These are phyloP conservation scores for Lathyrus tuberosus DNA, from an alignment of 306 rosid genomes.

Conservation along the genomic window DNA sequence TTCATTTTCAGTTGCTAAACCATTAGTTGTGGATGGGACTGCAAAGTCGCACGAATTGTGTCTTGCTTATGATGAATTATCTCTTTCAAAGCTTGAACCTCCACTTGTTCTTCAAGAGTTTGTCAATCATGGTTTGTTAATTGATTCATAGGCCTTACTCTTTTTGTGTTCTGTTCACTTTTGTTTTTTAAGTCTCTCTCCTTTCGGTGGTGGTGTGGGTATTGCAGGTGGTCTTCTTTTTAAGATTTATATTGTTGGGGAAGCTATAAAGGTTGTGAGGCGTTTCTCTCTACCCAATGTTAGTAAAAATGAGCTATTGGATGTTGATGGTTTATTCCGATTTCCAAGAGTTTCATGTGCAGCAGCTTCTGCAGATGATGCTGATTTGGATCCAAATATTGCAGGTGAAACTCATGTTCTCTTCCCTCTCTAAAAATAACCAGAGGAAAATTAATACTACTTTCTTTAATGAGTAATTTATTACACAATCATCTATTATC, in stretches of 20 bases:
- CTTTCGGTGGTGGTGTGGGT: neutral
- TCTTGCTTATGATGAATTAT: slow-evolving; percentile 57
- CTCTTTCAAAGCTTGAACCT: slow-evolving; percentile 52
- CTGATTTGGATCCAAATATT: slow-evolving; percentile 53
- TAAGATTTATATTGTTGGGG: slow-evolving; percentile 56
- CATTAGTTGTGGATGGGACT: slow-evolving; percentile 57
- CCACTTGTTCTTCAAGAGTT: slow-evolving; percentile 61
- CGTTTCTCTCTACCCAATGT: slow-evolving; percentile 62
- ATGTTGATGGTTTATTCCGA: slow-evolving; percentile 49
- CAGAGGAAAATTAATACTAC: neutral
- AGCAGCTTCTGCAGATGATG: slow-evolving; percentile 58
- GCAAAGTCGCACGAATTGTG: slow-evolving; percentile 57
- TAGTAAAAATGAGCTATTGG: slow-evolving; percentile 46
- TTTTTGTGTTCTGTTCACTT: slow-evolving; percentile 4
- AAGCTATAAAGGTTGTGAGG: slow-evolving; percentile 50
- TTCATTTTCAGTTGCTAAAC: slow-evolving; percentile 54
- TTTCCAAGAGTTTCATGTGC: slow-evolving; percentile 61
- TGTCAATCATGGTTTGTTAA: slow-evolving; percentile 58
- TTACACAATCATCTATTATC: neutral
- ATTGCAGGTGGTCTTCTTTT: slow-evolving; percentile 55
- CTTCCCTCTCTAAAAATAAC: neutral
- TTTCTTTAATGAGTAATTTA: neutral
- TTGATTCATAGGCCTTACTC: slow-evolving; percentile 10
- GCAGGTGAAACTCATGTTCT: slow-evolving; percentile 45
- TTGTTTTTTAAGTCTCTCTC: neutral